phyloP scores from a whole-genome alignment of 2,329 filamentous ascomycete species.

The Hymenoscyphus occultus region DNA sequence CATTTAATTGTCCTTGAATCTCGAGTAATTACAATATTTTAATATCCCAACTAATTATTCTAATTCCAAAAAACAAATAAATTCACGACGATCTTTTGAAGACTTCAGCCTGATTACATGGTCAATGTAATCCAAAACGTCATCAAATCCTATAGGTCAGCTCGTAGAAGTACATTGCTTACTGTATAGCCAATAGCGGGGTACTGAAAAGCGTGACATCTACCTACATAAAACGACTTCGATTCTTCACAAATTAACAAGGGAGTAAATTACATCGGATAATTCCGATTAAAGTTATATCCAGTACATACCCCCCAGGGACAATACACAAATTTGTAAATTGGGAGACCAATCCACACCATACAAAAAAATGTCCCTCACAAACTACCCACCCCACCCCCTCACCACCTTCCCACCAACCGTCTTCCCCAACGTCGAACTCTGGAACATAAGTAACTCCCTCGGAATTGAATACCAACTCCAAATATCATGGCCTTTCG shows the following conservation, averaged over 20 bases:
- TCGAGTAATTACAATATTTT: too few species aligned
- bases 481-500: slow-evolving; percentile 2
- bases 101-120: too few species aligned
- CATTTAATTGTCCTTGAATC: too few species aligned
- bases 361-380: not conserved
- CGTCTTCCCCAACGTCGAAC: not conserved
- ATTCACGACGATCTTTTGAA: too few species aligned
- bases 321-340: not conserved
- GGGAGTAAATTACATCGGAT: not conserved
- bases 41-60: too few species aligned
- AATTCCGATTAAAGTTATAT: not conserved
- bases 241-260: not conserved
- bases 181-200: not conserved
- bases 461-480: not conserved
- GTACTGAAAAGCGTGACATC: not conserved
- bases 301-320: not conserved
- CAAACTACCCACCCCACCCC: not conserved
- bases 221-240: not conserved
- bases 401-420: not conserved
- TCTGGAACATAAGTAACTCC: slow-evolving; percentile 5
- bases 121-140: too few species aligned
- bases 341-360: not conserved
- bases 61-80: too few species aligned
- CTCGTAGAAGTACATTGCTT: not conserved
- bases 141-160: not conserved